These are phyloP conservation scores for Coemansia sp. DNA, from an alignment of 192 early-diverging fungal species.

Conservation along the genomic window DNA sequence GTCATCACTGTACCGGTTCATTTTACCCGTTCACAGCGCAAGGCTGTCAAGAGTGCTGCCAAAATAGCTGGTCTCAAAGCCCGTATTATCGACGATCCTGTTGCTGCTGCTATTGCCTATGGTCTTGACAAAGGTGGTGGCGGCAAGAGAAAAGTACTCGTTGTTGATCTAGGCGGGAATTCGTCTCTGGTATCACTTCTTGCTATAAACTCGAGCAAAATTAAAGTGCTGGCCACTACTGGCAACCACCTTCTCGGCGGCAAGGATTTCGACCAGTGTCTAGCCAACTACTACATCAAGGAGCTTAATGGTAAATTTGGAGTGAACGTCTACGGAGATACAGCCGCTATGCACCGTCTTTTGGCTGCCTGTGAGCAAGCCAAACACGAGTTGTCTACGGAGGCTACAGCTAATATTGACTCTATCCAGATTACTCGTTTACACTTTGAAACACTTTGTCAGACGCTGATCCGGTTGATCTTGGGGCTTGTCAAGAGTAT, in stretches of 20 bases:
- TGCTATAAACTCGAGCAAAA: conserved; percentile 94
- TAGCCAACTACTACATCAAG: conserved; percentile 90
- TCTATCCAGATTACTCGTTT: conserved; percentile 97
- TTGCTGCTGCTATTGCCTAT: conserved; percentile 97
- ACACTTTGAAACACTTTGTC: conserved; percentile 97
- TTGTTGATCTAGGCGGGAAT: conserved; percentile 97
- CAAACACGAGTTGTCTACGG: conserved; percentile 92
- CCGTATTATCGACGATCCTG: conserved; percentile 98
- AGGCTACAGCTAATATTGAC: conserved; percentile 92
- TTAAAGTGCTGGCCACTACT: conserved; percentile 97
- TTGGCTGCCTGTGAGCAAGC: conserved; percentile 96
- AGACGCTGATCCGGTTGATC: conserved; percentile 91
- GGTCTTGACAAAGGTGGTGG: conserved; percentile 86
- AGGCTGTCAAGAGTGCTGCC: conserved; percentile 98
- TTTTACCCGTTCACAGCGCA: conserved; percentile 98
- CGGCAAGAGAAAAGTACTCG: conserved; percentile 91
- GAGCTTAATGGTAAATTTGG: conserved; percentile 94
- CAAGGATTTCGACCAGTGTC: conserved; percentile 98
- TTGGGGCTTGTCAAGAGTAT: conserved; percentile 95
- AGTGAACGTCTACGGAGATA: conserved; percentile 82
- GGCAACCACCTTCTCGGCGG: conserved; percentile 98
- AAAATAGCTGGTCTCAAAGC: conserved; percentile 92
- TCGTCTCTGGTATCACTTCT: conserved; percentile 97
- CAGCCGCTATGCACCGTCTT: conserved; percentile 81
- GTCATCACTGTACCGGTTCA: conserved; percentile 98